Conservation (phyloP, 495 filamentous ascomycete genomes). For the Letharia lupina region DNA sequence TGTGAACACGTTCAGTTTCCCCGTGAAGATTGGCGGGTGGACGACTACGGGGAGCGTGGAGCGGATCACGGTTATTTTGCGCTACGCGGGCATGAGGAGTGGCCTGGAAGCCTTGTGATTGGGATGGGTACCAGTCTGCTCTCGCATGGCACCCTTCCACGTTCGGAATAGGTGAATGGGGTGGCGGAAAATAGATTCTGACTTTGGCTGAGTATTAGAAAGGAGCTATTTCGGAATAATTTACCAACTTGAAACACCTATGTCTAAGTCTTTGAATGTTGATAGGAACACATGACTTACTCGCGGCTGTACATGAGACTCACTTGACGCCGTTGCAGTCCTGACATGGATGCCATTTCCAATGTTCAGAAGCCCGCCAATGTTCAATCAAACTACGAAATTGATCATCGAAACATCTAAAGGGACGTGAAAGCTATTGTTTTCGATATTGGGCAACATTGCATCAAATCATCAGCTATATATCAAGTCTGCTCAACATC, state of each 20-base stretch:
- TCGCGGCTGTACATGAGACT: background rate
- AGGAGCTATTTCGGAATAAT: background rate
- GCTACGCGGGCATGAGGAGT: background rate
- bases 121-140: background rate
- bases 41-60: background rate
- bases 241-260: too few species aligned
- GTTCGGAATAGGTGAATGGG: background rate
- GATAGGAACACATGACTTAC: background rate
- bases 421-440: background rate
- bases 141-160: background rate
- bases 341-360: background rate
- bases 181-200: background rate
- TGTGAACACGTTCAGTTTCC: background rate
- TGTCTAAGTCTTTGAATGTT: background rate
- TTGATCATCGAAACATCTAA: too few species aligned
- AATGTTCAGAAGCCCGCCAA: background rate
- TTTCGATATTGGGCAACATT: background rate
- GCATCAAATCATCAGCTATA: background rate
- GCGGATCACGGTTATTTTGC: background rate
- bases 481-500: slow-evolving; percentile 14
- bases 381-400: background rate
- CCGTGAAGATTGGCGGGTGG: background rate
- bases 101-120: background rate
- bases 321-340: background rate
- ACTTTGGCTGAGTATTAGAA: background rate